Evolutionary conservation across 345 rosid species (phyloP), one percentile per base, ranked within the genome.

Genomic region (Zanthoxylum bungeanum): DNA sequence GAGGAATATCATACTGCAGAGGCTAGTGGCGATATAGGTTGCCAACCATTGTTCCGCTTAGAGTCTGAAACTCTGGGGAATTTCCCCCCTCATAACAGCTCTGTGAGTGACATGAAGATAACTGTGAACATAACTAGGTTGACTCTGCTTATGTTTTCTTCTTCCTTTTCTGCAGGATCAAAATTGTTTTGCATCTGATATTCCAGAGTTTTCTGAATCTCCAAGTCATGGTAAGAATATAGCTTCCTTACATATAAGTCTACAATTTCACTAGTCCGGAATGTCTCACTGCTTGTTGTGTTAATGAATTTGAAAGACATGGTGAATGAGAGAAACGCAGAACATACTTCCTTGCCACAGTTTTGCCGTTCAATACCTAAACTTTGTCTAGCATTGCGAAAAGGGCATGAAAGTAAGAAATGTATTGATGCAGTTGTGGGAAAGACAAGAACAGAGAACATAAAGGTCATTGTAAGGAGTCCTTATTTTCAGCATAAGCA

Each of bases 401-500:
- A 75, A 70, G 82, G 79, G 74, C 74, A 74, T 42, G 67, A 76
- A 67, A 42, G 11, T 49, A 67, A 73, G 73, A 72, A 60, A 64
- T 58, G 68, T 71, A 68, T 66, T 39, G 75, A 55, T 78, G 73
- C 64, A 68, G 62, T 69, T 66, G 76, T 80, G 40, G 85, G 69
- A 34, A 82, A 81, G 81, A 78, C 70, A 60, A 78, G 81, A 77
- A 76, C 74, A 27, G 90, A 82, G 59, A 77, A 60, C 77, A 73
- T 74, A 56, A 89, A 85, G 84, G 85, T 77, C 65, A 68, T 81
- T 21, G 80, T 85, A 60, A 82, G 88, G 79, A 90, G 97, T 85
- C 73, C 83, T 34, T 94, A 82, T 78, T 90, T 89, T 55, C 84
- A 81, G 80, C 83, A 79, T 52, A 87, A 90, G 77, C 81, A 85